Percentiles rank a stretch among this genome's conserved stretches.
Evolutionary conservation across 1,284 basidiomycete species (phyloP).

Genomic region (Mrakiaceae sp.): DNA sequence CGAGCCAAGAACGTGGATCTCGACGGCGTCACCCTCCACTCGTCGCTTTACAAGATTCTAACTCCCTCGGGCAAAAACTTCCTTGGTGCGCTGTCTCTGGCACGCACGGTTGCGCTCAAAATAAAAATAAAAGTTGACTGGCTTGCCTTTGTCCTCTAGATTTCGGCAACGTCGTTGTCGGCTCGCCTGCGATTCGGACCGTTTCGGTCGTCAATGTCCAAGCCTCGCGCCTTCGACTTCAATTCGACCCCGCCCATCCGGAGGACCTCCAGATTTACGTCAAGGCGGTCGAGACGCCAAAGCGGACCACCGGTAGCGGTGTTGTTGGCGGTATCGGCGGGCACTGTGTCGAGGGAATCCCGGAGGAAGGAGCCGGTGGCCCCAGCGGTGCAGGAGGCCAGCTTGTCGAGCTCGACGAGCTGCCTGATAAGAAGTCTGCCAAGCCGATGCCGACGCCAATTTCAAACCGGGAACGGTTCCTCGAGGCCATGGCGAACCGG

Average conservation of each 20-base stretch:
- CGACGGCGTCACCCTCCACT: conserved; percentile 41
- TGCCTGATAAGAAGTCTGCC: too few species aligned
- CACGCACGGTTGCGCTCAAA: too few species aligned
- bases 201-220: conserved; percentile 39
- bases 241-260: conserved; percentile 39
- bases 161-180: conserved; percentile 41
- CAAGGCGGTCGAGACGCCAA: conserved; percentile 25
- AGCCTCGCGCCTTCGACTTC: conserved; percentile 31
- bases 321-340: too few species aligned
- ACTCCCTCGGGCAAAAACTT: conserved; percentile 41
- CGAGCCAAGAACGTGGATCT: conserved; percentile 39
- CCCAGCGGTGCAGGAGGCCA: too few species aligned
- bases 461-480: conserved; percentile 37
- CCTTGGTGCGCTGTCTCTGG: conserved; percentile 19
- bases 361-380: too few species aligned
- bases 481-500: conserved; percentile 35
- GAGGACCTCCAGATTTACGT: conserved; percentile 41
- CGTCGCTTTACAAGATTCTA: conserved; percentile 42
- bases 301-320: too few species aligned
- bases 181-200: conserved; percentile 37
- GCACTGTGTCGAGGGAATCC: too few species aligned
- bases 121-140: too few species aligned
- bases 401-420: too few species aligned
- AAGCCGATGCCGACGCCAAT: conserved; percentile 18
- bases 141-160: conserved; percentile 21